Evolutionary conservation across 495 filamentous ascomycete genomes (phyloP), one percentile per base, ranked within the genome.

Genomic region (Podospora anserina): DNA sequence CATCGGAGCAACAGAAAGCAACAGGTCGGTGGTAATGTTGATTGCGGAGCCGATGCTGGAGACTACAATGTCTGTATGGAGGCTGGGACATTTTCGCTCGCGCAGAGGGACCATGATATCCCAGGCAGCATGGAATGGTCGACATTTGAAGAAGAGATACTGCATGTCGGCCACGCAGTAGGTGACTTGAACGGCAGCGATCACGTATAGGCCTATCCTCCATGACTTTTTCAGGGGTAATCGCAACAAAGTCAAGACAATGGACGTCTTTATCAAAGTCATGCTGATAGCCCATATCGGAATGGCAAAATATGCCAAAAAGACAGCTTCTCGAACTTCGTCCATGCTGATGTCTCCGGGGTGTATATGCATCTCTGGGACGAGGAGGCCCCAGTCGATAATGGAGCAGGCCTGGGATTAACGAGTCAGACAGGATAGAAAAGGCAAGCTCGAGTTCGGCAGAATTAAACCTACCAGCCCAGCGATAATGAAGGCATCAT

Each of bases 221-320:
- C 55, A 70, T 0, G 57, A 0, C n/a, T 57, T 61, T 11, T 61
- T 60, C n/a, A 66, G 66, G 1, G 64, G 72, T 9, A 71, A 57
- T 1, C 66, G 72, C 5, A 74, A 60, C 30, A 74, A 61, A 1
- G 70, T 74, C 5, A 72, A 32, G 44, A 65, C 55, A 27, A 74
- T 61, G 1, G 70, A 72, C 6, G 63, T 64, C 68, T 74, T 74
- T 66, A 72, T 68, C 20, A 65, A 62, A 19, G 70, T 67, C 72
- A 74, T 74, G 66, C 68, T 9, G 7, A 70, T n/a, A 2, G 16
- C 49, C 72, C 72, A 74, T 4, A 74, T 11, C 5, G 70, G 63
- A 19, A 72, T 70, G 55, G 67, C 68, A 49, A 72, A 26, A 60
- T 71, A 69, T 5, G 70, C 63, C 5, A 64, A 23, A 32, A 28